Evolutionary conservation across 1,284 basidiomycete genomes (phyloP).

Genomic region (Coniophora puteana): DNA sequence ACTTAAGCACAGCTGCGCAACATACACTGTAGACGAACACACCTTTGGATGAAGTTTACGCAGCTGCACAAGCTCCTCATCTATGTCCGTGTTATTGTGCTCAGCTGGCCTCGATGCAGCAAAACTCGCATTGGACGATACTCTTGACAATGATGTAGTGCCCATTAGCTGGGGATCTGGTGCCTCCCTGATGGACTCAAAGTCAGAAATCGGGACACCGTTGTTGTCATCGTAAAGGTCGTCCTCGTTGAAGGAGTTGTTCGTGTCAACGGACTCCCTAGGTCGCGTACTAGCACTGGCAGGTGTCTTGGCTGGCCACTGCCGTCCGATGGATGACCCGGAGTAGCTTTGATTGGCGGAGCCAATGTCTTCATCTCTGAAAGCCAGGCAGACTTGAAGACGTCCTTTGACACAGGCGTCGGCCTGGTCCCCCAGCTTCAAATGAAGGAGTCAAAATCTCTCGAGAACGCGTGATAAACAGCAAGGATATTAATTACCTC

Average conservation of each 20-base stretch:
- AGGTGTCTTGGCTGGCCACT: constrained; percentile 8
- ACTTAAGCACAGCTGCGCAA: no score
- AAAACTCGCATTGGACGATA: no score
- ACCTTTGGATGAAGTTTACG: no score
- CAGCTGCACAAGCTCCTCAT: no score
- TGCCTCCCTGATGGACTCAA: constrained; percentile 13
- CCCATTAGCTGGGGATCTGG: no score
- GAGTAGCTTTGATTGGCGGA: constrained; percentile 16
- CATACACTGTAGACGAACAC: no score
- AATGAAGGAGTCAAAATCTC: background rate
- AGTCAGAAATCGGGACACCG: constrained; percentile 17
- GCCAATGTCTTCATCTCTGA: constrained; percentile 21
- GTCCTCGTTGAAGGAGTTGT: constrained; percentile 18
- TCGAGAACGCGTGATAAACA: background rate
- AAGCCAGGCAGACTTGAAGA: constrained; percentile 19
- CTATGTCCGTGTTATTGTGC: no score
- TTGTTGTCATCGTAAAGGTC: constrained; percentile 25
- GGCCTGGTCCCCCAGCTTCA: constrained; percentile 21
- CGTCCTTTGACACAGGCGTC: constrained; percentile 17
- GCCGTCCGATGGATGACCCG: constrained; percentile 26
- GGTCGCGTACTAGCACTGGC: constrained; percentile 16
- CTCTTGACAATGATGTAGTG: no score
- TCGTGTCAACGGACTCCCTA: background rate
- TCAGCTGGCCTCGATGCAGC: no score
- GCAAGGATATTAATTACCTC: constrained; percentile 16